These are phyloP conservation scores for Pythium biforme DNA, from an alignment of 352 stramenopile species.

Conservation along the genomic window DNA sequence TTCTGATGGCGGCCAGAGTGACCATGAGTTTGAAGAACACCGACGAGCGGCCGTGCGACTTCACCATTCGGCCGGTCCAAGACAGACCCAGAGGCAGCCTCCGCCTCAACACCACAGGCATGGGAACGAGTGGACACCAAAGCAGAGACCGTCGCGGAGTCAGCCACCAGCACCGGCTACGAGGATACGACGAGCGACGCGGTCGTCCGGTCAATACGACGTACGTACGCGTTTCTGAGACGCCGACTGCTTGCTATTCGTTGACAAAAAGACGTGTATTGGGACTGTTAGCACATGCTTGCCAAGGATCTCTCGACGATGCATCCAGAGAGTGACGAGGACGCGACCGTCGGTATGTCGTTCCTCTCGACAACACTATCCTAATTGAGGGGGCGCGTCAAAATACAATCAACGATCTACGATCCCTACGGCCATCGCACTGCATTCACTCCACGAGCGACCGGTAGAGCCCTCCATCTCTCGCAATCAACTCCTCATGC, in stretches of 20 bases:
- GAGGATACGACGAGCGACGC: not conserved
- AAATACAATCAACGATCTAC: too few relatives aligned
- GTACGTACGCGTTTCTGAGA: slow-evolving; percentile 8
- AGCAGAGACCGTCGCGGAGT: not conserved
- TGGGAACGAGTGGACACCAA: slow-evolving; percentile 3
- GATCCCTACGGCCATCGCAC: too few relatives aligned
- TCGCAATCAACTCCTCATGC: too few relatives aligned
- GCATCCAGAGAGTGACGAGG: slow-evolving; percentile 20
- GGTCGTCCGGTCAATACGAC: slow-evolving; percentile 11
- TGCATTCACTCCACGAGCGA: too few relatives aligned
- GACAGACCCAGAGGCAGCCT: not conserved
- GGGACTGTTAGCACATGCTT: slow-evolving; percentile 18
- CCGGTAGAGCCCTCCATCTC: too few relatives aligned
- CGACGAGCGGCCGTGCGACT: not conserved
- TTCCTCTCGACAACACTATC: slow-evolving; percentile 20
- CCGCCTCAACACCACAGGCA: not conserved
- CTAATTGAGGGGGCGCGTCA: too few relatives aligned
- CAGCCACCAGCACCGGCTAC: not conserved
- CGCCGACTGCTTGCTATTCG: too few relatives aligned
- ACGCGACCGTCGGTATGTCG: slow-evolving; percentile 22
- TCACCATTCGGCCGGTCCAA: not conserved
- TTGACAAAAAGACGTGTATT: too few relatives aligned
- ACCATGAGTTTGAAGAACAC: too few relatives aligned
- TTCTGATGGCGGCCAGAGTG: not conserved
- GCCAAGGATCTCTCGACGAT: slow-evolving; percentile 29